Conservation (phyloP, 176 grass and related monocot species). For the Neostapfia colusana region DNA sequence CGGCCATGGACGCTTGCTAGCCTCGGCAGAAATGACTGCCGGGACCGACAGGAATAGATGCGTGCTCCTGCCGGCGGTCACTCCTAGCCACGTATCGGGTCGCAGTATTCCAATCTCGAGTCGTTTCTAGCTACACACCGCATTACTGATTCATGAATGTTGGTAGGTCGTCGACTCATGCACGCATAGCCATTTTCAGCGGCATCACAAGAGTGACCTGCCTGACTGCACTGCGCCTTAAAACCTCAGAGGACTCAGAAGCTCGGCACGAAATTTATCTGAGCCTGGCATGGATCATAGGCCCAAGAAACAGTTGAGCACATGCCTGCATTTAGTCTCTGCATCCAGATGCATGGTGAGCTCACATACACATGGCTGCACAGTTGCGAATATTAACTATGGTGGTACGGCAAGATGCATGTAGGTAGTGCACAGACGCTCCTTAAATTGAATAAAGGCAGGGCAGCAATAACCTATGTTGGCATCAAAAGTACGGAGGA, state of each 20-base stretch:
- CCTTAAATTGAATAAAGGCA: background rate
- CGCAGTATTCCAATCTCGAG: background rate
- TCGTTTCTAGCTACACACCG: background rate
- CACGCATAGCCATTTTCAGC: background rate
- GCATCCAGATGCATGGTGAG: too few relatives aligned
- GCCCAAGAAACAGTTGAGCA: background rate
- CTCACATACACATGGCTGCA: too few relatives aligned
- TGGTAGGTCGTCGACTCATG: background rate
- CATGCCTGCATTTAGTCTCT: too few relatives aligned
- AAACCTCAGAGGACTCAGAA: background rate
- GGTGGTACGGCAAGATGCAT: background rate
- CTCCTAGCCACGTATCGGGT: constrained; percentile 13
- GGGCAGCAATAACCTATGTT: background rate
- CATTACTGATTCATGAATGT: background rate
- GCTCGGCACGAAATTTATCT: background rate
- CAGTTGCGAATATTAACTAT: too few relatives aligned
- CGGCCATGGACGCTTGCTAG: constrained; percentile 12
- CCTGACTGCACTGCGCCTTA: background rate
- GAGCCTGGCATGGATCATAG: background rate
- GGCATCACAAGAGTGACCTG: background rate
- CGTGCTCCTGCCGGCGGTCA: background rate
- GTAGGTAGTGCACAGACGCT: background rate
- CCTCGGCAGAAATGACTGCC: background rate
- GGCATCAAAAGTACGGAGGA: constrained; percentile 9
- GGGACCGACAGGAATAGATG: background rate